Evolutionary conservation across 2,329 filamentous ascomycete species (phyloP), one percentile per base, ranked within the genome.

Genomic region (Penicillium sp.): DNA sequence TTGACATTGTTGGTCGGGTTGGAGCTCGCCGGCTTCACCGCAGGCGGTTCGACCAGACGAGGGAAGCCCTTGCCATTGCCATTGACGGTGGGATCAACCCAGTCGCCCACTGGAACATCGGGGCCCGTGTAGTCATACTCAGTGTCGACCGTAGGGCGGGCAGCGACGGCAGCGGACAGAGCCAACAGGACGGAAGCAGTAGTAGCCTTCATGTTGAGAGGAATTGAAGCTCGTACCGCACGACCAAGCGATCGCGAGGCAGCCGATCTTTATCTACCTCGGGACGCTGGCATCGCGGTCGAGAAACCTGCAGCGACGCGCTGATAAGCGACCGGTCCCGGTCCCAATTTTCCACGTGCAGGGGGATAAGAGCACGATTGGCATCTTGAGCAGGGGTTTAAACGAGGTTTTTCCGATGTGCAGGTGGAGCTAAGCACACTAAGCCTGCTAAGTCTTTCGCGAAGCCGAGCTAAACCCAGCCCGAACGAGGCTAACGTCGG

Each of bases 1-100:
- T 84, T 84, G 69, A 84, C 69, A 56, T 84, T 84, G 74, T 84
- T 84, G 43, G 73, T 80, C 6, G 82, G 79, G 51, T 80, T 78
- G 10, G 64, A 61, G 6, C 68, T 72, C 28, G 71, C 72, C 4
- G 82, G 82, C 63, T 75, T 79, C 19, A 84, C 82, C 3, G 82
- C 82, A 10, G 82, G 82, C 42, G 79, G 69, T 68, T 84, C 82
- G 10, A 82, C 77, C 3, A 84, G 73, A 49, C 82, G 81, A 22
- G 78, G 76, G 63, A 81, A 84, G 1, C 82, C 82, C 61, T 82
- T 83, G 35, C 81, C 82, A 65, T 83, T 83, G 65, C 82, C 82
- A 65, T 83, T 82, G 71, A 82, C 66, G 11, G 78, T 81, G 3
- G 73, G 75, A 66, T 84, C 77, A 49, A 83, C 80, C 82, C 82